Conservation (phyloP, 106 monocot genomes). For the Allium sativum region DNA sequence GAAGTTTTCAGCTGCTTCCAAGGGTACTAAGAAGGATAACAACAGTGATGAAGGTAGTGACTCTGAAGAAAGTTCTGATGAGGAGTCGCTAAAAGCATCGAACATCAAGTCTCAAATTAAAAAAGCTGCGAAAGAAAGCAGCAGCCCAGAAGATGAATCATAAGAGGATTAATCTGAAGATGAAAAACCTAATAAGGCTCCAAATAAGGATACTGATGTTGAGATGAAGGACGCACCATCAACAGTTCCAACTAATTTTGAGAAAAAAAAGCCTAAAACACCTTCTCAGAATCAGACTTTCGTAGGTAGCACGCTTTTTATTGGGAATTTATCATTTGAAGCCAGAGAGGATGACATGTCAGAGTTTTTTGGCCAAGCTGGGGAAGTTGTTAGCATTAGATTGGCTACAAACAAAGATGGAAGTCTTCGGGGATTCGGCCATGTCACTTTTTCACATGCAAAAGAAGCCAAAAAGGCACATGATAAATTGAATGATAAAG, state of each 20-base stretch:
- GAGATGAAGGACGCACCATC: slow-evolving; percentile 40
- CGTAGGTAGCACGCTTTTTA: slow-evolving; percentile 66
- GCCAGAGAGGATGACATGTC: slow-evolving; percentile 43
- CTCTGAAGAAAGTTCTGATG: too few species aligned
- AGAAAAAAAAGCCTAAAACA: slow-evolving; percentile 37
- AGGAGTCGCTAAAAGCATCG: too few species aligned
- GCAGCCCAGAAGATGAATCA: too few species aligned
- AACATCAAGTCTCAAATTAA: too few species aligned
- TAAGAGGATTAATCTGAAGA: too few species aligned
- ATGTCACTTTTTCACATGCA: slow-evolving; percentile 73
- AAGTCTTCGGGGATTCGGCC: slow-evolving; percentile 56
- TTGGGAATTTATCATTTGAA: slow-evolving; percentile 59
- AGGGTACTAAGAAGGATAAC: too few species aligned
- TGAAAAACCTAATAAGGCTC: too few species aligned
- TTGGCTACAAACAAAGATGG: slow-evolving; percentile 55
- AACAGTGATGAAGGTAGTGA: too few species aligned
- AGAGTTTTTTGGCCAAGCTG: slow-evolving; percentile 72
- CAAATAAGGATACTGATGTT: slow-evolving; percentile 48
- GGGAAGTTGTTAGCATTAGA: slow-evolving; percentile 64
- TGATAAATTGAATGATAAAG: slow-evolving; percentile 30
- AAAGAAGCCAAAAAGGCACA: slow-evolving; percentile 39
- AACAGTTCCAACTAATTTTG: slow-evolving; percentile 13
- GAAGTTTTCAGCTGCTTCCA: too few species aligned
- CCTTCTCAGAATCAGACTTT: slow-evolving; percentile 18
- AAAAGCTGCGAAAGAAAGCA: too few species aligned